Base-by-base conservation (phyloP, 1,139 yeast species). In the Sugiyamaella neomexicana region DNA sequence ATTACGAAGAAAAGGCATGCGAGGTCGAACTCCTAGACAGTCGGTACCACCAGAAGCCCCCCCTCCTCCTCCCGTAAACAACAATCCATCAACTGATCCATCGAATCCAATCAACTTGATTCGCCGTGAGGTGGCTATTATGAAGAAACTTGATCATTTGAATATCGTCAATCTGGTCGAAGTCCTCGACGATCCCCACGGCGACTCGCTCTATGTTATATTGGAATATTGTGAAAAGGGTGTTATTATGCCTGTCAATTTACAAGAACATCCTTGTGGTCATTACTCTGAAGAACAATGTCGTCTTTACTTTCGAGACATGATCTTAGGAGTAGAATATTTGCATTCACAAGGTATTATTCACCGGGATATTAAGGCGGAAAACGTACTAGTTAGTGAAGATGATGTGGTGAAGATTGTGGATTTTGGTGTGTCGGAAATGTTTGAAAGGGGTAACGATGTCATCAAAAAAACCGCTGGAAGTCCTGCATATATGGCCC, bases 311-410 rank as follows among this genome's bases (percentile, higher is more conserved):
- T 86, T 93, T 64, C 77, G 97, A 59, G 97, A 93, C 65, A 90
- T 93, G 51, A 77, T 93, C 7, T 76, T 89, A 32, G 99, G 97
- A 0, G 76, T 93, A 43, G 98, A 93, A 69, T 93, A 91, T 71
- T 72, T 93, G 60, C 99, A 93, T 72, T 78, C 87, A 57, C 96
- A 89, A 68, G 98, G 97, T 1, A 89, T 93, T 47, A 87, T 93
- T 15, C 99, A 93, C 70, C 80, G 98, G 58, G 99, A 93, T 70
- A 91, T 93, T 59, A 93, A 93, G 69, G 97, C 98, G 1, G 97
- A 97, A 12, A 93, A 93, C 66, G 73, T 93, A 49, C 75, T 93
- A 53, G 83, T 91, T 1, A 80, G 86, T 36, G 79, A 81, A 10
- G 86, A 87, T 62, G 83, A 86, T 56, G 80, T 82, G 12, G 96